Evolutionary conservation across 23 red algal species (phyloP).

Genomic region (Rhodosorus marinus): DNA sequence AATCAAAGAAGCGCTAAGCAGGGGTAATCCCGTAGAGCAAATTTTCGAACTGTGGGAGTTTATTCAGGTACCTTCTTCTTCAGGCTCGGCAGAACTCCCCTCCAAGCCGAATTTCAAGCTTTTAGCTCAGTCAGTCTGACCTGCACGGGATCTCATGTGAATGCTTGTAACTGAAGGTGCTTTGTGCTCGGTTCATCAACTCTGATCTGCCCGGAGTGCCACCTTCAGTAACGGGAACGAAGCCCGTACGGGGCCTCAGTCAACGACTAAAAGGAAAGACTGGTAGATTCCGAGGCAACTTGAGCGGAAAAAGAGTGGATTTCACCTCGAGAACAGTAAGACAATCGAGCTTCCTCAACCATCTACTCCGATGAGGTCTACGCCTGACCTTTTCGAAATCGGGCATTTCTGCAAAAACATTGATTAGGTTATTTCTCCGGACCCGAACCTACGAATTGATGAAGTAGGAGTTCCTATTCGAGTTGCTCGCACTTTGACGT

Average conservation of each 20-base stretch:
- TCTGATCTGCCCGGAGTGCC: slow-evolving; percentile 52
- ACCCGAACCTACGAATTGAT: slow-evolving; percentile 76
- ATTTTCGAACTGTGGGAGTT: slow-evolving; percentile 87
- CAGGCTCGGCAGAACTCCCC: not conserved
- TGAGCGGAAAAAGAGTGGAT: slow-evolving; percentile 91
- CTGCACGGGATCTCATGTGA: too few relatives aligned
- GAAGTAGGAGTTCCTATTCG: slow-evolving; percentile 77
- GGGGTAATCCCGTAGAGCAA: slow-evolving; percentile 16
- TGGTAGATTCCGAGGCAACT: slow-evolving; percentile 84
- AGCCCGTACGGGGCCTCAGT: slow-evolving; percentile 46
- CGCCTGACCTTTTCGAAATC: not conserved
- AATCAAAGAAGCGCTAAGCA: slow-evolving; percentile 39
- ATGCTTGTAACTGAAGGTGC: too few relatives aligned
- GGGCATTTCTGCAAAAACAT: too few relatives aligned
- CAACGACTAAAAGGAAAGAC: slow-evolving; percentile 88
- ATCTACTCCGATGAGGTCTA: not conserved
- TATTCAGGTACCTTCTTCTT: too few relatives aligned
- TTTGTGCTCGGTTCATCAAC: slow-evolving; percentile 76
- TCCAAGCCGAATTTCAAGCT: not conserved
- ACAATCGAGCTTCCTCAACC: not conserved
- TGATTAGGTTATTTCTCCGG: slow-evolving; percentile 96
- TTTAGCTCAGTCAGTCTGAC: not conserved
- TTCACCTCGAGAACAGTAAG: slow-evolving; percentile 83
- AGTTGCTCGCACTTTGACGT: slow-evolving; percentile 57
- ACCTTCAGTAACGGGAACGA: slow-evolving; percentile 20